Conservation (phyloP, 2,329 filamentous ascomycete species). For the Alternaria rosae region DNA sequence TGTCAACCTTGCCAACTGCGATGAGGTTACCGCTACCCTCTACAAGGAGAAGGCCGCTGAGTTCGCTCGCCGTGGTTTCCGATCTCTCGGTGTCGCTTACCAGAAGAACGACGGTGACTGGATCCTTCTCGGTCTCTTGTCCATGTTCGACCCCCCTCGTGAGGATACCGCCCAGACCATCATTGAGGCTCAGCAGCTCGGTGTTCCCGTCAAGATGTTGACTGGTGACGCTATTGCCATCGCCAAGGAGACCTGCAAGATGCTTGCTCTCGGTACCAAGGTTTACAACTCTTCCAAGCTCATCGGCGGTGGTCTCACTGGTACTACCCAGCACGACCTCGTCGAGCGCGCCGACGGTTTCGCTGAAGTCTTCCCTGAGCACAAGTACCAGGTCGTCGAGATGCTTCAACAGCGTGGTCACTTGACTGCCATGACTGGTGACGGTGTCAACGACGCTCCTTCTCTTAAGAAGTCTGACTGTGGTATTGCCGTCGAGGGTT, state of each 20-base stretch:
- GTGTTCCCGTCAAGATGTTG: slow-evolving; percentile 82
- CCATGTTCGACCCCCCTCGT: slow-evolving; percentile 82
- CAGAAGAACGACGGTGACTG: slow-evolving; percentile 78
- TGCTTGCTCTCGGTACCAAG: slow-evolving; percentile 79
- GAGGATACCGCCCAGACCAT: slow-evolving; percentile 82
- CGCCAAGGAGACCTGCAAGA: slow-evolving; percentile 83
- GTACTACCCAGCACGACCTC: slow-evolving; percentile 76
- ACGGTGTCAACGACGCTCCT: slow-evolving; percentile 77
- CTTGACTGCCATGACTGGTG: slow-evolving; percentile 78
- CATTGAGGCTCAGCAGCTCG: slow-evolving; percentile 76
- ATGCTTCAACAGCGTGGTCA: slow-evolving; percentile 78
- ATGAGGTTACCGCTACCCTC: slow-evolving; percentile 67
- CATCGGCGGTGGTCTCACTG: slow-evolving; percentile 76
- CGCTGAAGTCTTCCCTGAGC: slow-evolving; percentile 77
- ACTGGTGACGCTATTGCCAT: slow-evolving; percentile 82
- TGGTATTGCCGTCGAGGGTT: slow-evolving; percentile 76
- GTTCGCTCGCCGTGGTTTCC: slow-evolving; percentile 81
- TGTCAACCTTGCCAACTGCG: slow-evolving; percentile 72
- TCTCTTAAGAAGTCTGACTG: slow-evolving; percentile 78
- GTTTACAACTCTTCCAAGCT: slow-evolving; percentile 82
- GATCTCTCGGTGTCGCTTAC: slow-evolving; percentile 79
- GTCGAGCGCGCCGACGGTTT: slow-evolving; percentile 78
- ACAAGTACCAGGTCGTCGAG: slow-evolving; percentile 79
- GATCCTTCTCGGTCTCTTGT: slow-evolving; percentile 78
- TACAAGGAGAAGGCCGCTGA: slow-evolving; percentile 78